These are phyloP conservation scores for Pythium angustatum DNA, from an alignment of 352 stramenopile genomes.

Conservation along the genomic window DNA sequence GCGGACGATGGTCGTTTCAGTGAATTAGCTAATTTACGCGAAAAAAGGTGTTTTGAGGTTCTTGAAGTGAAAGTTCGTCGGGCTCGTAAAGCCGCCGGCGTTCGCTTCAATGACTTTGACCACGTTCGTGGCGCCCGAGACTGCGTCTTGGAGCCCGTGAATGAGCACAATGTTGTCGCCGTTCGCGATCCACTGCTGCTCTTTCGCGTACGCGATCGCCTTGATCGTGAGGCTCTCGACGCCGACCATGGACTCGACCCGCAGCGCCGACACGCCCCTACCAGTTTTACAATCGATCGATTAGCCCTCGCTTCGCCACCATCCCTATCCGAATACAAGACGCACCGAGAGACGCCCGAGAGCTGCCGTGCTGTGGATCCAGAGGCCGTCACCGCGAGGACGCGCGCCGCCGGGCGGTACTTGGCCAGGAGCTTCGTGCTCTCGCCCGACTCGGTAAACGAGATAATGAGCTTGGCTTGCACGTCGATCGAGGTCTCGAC, in stretches of 20 bases:
- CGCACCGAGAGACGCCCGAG: conserved; percentile 75
- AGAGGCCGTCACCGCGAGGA: conserved; percentile 90
- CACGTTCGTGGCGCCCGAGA: conserved; percentile 84
- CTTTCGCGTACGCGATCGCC: conserved; percentile 82
- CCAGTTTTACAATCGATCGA: too few relatives aligned
- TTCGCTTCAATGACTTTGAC: conserved; percentile 88
- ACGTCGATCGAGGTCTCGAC: conserved; percentile 98
- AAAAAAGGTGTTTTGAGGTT: conserved; percentile 43
- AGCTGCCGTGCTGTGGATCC: conserved; percentile 68
- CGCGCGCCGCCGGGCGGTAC: conserved; percentile 89
- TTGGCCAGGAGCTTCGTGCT: conserved; percentile 96
- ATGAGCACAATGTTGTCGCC: conserved; percentile 90
- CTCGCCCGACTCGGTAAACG: conserved; percentile 94
- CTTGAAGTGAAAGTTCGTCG: conserved; percentile 67
- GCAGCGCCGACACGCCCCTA: conserved; percentile 67
- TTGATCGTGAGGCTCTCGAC: conserved; percentile 86
- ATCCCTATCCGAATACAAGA: too few relatives aligned
- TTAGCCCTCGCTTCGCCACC: too few relatives aligned
- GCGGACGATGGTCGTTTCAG: background rate
- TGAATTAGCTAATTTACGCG: conserved; percentile 13
- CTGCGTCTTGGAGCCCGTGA: conserved; percentile 85
- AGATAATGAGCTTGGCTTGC: conserved; percentile 95
- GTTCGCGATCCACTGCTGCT: conserved; percentile 76
- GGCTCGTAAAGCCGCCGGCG: conserved; percentile 62
- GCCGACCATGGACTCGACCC: conserved; percentile 77